Evolutionary conservation across 441 rosid genomes (phyloP), one percentile per base, ranked within the genome.

Genomic region (Gossypium lobatum): DNA sequence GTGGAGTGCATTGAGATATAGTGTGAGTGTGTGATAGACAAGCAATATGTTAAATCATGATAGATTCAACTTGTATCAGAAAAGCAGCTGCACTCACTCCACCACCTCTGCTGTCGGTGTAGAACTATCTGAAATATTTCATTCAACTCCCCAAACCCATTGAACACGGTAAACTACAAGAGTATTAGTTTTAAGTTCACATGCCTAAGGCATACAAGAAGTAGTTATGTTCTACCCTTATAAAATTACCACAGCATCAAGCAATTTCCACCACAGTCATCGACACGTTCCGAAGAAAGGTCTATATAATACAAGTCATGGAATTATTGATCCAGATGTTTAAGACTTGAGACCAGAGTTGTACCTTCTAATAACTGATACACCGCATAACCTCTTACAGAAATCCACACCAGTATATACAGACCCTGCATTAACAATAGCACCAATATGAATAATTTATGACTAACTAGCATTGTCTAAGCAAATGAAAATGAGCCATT

Each of bases 401-500:
- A 94, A 94, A 77, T 94, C 98, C 81, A 94, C 97, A 70, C 98
- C 98, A 74, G 89, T 88, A 81, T 94, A 94, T 18, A 92, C 97
- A 70, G 97, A 89, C 53, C 93, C 98, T 94, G 89, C 80, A 70
- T 65, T 25, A 62, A 67, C 57, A 62, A 64, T n/a, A 75, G 67
- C 16, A 16, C 37, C 55, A 48, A 25, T 37, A 34, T 7, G 9
- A 71, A 37, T 25, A 55, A 53, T 68, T 17, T 68, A 52, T 17
- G 16, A 68, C 61, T 4, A 68, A 17, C 10, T 6, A 67, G 23
- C 20, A 13, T 8, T 8, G 3, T 26, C 17, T 26, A 9, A 50
- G 60, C n/a, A 50, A 50, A 68, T 68, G 20, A 50, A 68, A 26
- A 25, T 9, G 2, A 50, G 26, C 61, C 61, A 69, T 28, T 42